phyloP scores from a whole-genome alignment of 108 stramenopile genomes.

The Pseudonitzschia multistriata region DNA sequence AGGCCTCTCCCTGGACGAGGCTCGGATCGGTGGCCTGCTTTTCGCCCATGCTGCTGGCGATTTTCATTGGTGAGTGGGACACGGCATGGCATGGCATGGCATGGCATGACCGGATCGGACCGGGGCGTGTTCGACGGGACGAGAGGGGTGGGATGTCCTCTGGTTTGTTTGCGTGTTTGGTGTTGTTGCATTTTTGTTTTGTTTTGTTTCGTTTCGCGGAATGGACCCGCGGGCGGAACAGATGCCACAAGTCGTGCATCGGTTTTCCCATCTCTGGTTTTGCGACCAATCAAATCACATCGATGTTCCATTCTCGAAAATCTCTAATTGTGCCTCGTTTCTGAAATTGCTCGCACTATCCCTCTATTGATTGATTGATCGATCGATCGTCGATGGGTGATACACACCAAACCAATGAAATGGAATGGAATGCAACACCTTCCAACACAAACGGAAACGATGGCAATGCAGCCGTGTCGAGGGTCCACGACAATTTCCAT shows the following conservation, averaged over 20 bases:
- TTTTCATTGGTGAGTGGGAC: slow-evolving; percentile 34
- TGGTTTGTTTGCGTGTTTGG: background rate
- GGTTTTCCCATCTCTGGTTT: too few species aligned
- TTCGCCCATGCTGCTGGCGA: slow-evolving; percentile 40
- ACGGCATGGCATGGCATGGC: background rate
- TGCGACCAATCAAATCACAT: too few species aligned
- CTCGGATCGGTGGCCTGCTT: slow-evolving; percentile 33
- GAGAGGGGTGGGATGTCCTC: too few species aligned
- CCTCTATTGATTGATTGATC: too few species aligned
- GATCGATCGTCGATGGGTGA: too few species aligned
- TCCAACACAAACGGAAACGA: background rate
- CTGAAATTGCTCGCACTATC: too few species aligned
- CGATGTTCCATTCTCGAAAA: too few species aligned
- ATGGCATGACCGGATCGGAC: too few species aligned
- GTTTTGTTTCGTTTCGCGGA: background rate
- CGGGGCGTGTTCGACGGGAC: too few species aligned
- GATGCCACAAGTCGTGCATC: too few species aligned
- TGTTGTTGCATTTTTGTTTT: background rate
- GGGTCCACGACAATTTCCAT: slow-evolving; percentile 60
- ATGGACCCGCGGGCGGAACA: too few species aligned
- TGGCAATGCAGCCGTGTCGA: slow-evolving; percentile 23
- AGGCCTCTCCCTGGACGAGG: background rate
- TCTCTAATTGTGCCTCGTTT: too few species aligned
- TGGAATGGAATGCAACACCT: background rate
- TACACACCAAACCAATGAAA: background rate